Percentiles rank a stretch among this genome's conserved stretches.
phyloP scores from a whole-genome alignment of 1,139 yeast genomes.

The Magnusiomyces fungicola region DNA sequence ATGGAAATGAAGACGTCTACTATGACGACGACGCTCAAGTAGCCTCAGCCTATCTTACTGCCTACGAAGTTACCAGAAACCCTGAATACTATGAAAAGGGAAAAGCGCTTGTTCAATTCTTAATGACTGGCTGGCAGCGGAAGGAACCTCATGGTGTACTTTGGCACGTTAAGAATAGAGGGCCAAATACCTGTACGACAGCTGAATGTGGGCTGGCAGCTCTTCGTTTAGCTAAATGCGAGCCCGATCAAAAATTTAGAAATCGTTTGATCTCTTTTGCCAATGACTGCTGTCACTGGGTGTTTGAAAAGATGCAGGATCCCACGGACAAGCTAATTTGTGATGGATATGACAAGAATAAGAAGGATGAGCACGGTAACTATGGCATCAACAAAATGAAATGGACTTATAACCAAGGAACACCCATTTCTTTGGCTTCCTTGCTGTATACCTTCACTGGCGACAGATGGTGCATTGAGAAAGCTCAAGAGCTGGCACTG shows the following conservation, averaged over 20 bases:
- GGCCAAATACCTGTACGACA: constrained; percentile 60
- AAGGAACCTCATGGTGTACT: constrained; percentile 46
- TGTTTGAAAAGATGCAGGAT: constrained; percentile 46
- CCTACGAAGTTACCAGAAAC: constrained; percentile 62
- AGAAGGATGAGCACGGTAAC: constrained; percentile 39
- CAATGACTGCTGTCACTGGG: constrained; percentile 47
- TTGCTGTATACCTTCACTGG: constrained; percentile 47
- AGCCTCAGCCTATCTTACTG: constrained; percentile 57
- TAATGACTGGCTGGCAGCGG: constrained; percentile 60
- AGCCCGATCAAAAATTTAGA: constrained; percentile 16
- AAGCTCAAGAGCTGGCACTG: constrained; percentile 53
- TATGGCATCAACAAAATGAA: constrained; percentile 32
- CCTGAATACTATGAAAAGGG: constrained; percentile 48
- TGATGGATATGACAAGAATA: constrained; percentile 51
- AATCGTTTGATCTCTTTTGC: constrained; percentile 46
- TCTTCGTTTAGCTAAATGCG: constrained; percentile 42
- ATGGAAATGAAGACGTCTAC: constrained; percentile 56
- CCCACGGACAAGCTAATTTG: constrained; percentile 48
- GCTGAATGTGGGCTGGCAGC: constrained; percentile 67
- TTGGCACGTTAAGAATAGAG: constrained; percentile 59
- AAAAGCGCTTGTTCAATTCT: constrained; percentile 50
- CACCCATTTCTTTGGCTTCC: constrained; percentile 51
- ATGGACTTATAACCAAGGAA: constrained; percentile 67
- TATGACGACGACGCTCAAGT: constrained; percentile 76
- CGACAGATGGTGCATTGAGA: constrained; percentile 47